Evolutionary conservation across 768 basidiomycete genomes (phyloP), one percentile per base, ranked within the genome.

Genomic region (Russula olivacea): DNA sequence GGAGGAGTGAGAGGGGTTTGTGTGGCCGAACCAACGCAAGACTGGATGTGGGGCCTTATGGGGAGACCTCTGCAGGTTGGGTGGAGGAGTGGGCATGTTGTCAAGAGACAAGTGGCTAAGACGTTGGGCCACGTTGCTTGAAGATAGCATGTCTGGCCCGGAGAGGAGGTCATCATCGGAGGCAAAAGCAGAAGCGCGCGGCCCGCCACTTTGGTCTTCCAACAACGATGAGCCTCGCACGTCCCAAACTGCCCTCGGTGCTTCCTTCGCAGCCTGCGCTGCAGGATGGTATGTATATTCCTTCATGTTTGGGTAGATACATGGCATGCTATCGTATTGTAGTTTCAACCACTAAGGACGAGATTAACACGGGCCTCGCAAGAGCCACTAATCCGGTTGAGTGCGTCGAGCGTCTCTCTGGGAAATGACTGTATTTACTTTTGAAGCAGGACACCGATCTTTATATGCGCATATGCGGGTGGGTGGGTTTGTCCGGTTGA

Each of bases 381-480:
- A 83, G 83, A 55, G 81, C 85, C 36, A 88, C 89, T 0, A 80
- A 79, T 30, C 86, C 89, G 12, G 69, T 79, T 55, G 83, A 87
- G 89, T 90, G 69, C 55, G 85, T 77, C 4, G n/a, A 21, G 32
- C 36, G 34, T 15, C 10, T 36, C 2, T 2, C 1, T 3, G 11
- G 12, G 6, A 6, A 4, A 15, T 4, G 6, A 36, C 15, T 10
- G 21, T 11, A 14, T 21, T 54, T 21, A 54, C 21, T 8, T 48
- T 4, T 56, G 53, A 54, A 25, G 6, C 61, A 91, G 90, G 65
- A 91, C 89, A 2, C 84, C 88, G 0, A 87, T 92, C n/a, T 89
- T 83, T 71, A 90, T 92, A 60, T 92, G 90, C 68, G 85, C 79
- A 4, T 75, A 87, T 40, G 73, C 80, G 68, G 80, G 87, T 86